phyloP scores from a whole-genome alignment of 176 grass and related monocot species.

The Pharus latifolius region DNA sequence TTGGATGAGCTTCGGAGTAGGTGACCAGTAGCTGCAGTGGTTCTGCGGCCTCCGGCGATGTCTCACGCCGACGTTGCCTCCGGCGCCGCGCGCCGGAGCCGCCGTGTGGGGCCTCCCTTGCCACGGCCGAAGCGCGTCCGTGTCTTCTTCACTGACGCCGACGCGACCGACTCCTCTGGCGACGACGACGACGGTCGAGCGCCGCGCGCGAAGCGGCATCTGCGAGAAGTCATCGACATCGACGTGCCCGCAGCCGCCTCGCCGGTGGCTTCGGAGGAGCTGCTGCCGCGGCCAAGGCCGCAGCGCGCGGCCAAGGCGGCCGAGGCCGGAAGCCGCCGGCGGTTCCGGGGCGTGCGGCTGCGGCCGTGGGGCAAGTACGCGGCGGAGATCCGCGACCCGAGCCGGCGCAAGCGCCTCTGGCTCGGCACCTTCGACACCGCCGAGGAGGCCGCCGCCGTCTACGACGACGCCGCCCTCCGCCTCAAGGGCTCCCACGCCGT shows the following conservation, averaged over 20 bases:
- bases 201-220: background rate
- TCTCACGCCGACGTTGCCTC: background rate
- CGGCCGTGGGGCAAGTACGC: conserved; percentile 56
- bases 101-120: background rate
- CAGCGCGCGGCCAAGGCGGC: background rate
- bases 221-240: conserved; percentile 45
- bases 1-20: conserved; percentile 10
- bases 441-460: conserved; percentile 66
- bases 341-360: conserved; percentile 42
- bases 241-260: background rate
- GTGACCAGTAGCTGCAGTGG: background rate
- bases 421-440: conserved; percentile 88
- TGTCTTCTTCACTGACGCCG: conserved; percentile 44
- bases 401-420: conserved; percentile 53
- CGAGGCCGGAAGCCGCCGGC: background rate
- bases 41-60: conserved; percentile 9
- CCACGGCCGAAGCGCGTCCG: conserved; percentile 27
- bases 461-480: conserved; percentile 46
- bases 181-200: conserved; percentile 4
- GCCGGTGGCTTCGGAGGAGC: background rate
- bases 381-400: conserved; percentile 65
- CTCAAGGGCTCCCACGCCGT: conserved; percentile 42
- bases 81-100: conserved; percentile 10
- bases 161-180: conserved; percentile 46
- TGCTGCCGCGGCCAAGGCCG: background rate